These are phyloP conservation scores for Capronia americana DNA, from an alignment of 2,329 filamentous ascomycete genomes.

Conservation along the genomic window DNA sequence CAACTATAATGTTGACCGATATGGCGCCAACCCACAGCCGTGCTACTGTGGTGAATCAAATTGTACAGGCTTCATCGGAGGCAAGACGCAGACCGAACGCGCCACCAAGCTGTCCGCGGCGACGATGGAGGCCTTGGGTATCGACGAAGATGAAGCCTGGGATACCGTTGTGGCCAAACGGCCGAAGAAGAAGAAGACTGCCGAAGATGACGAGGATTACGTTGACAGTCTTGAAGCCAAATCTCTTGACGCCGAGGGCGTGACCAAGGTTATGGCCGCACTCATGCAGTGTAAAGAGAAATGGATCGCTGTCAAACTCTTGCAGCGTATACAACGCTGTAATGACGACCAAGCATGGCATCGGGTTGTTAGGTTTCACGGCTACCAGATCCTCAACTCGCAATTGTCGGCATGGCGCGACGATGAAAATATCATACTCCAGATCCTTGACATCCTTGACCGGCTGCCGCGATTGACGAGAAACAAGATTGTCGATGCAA, in stretches of 20 bases:
- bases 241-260: constrained; percentile 78
- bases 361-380: constrained; percentile 93
- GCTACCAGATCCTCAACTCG: constrained; percentile 91
- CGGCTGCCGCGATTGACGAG: constrained; percentile 87
- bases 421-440: constrained; percentile 87
- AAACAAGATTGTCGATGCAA: constrained; percentile 96
- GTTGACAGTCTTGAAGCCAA: constrained; percentile 85
- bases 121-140: constrained; percentile 92
- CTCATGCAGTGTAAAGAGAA: constrained; percentile 99
- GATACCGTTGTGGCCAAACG: constrained; percentile 81
- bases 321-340: constrained; percentile 84
- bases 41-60: constrained; percentile 96
- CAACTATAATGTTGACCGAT: constrained; percentile 99
- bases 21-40: constrained; percentile 93
- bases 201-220: constrained; percentile 90
- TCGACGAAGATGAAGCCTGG: constrained; percentile 91
- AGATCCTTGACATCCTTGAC: constrained; percentile 87
- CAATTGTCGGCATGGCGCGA: constrained; percentile 83
- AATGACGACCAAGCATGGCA: constrained; percentile 86
- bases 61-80: constrained; percentile 94
- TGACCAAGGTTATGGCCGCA: constrained; percentile 93
- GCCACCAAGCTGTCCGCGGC: constrained; percentile 88
- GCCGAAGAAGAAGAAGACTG: constrained; percentile 93
- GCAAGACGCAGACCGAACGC: constrained; percentile 95
- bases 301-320: constrained; percentile 96